These are phyloP conservation scores for Ceratobasidium sp. DNA, from an alignment of 1,284 basidiomycete genomes.

Conservation along the genomic window DNA sequence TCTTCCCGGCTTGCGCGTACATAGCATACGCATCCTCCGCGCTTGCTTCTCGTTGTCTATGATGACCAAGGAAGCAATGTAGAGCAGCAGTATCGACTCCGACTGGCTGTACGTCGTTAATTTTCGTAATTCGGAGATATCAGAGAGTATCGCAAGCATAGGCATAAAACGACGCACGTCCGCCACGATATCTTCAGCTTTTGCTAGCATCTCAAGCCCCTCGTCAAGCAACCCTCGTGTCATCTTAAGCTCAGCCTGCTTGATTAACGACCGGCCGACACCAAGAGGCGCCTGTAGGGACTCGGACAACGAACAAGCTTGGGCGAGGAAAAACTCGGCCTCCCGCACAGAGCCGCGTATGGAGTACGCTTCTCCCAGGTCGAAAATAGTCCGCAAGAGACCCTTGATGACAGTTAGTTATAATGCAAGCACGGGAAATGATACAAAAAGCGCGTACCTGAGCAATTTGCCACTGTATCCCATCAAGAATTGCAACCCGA, in stretches of 20 bases:
- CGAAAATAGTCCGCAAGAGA: constrained; percentile 73
- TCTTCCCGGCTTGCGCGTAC: constrained; percentile 55
- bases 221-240: constrained; percentile 71
- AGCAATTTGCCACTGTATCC: constrained; percentile 80
- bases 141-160: too few species aligned
- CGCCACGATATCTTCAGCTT: constrained; percentile 61
- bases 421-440: background rate
- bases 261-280: constrained; percentile 72
- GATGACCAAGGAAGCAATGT: constrained; percentile 68
- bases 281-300: constrained; percentile 75
- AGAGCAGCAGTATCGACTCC: constrained; percentile 74
- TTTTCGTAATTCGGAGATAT: too few species aligned
- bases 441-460: constrained; percentile 60
- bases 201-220: constrained; percentile 66
- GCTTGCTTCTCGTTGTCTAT: constrained; percentile 61
- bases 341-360: constrained; percentile 83
- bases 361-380: constrained; percentile 73
- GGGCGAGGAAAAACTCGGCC: constrained; percentile 83
- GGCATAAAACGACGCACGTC: constrained; percentile 50
- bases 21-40: constrained; percentile 64
- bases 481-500: constrained; percentile 61
- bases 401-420: constrained; percentile 55
- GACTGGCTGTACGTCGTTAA: constrained; percentile 52
- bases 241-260: constrained; percentile 76
- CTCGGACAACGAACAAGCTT: constrained; percentile 77